Percentiles rank a stretch among this genome's conserved stretches.
Conservation (phyloP, 2,329 filamentous ascomycete species). For the Ascochyta koolunga region DNA sequence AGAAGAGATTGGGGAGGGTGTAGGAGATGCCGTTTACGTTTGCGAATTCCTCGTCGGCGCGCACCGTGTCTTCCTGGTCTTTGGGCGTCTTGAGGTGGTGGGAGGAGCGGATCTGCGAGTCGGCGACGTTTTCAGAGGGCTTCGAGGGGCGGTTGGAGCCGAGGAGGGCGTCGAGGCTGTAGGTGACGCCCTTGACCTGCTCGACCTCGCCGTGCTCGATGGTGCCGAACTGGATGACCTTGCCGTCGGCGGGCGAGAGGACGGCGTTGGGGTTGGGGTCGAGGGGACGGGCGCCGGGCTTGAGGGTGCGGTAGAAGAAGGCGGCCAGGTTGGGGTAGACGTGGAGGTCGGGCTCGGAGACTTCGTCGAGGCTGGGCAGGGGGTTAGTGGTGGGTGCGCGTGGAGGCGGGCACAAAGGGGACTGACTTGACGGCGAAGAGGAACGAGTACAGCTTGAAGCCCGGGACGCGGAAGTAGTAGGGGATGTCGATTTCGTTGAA, state of each 20-base stretch:
- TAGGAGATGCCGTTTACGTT: slow-evolving; percentile 94
- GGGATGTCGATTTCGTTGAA: slow-evolving; percentile 92
- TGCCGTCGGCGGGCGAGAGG: slow-evolving; percentile 87
- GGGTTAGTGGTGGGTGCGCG: slow-evolving; percentile 50
- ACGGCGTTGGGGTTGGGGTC: slow-evolving; percentile 81
- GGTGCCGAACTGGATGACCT: slow-evolving; percentile 86
- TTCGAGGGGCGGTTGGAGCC: slow-evolving; percentile 57
- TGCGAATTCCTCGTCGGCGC: slow-evolving; percentile 89
- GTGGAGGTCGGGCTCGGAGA: slow-evolving; percentile 86
- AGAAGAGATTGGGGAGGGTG: slow-evolving; percentile 85
- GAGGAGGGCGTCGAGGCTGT: slow-evolving; percentile 90
- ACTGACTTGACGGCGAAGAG: slow-evolving; percentile 82
- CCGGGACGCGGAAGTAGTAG: slow-evolving; percentile 84
- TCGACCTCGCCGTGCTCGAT: slow-evolving; percentile 95
- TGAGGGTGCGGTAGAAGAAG: slow-evolving; percentile 96
- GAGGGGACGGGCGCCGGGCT: slow-evolving; percentile 83
- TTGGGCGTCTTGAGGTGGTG: slow-evolving; percentile 36
- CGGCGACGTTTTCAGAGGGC: slow-evolving; percentile 51
- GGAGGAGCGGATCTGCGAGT: slow-evolving; percentile 28
- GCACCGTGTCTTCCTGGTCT: slow-evolving; percentile 68
- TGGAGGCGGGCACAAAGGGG: no score
- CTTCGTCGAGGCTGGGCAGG: slow-evolving; percentile 74
- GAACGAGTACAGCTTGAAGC: slow-evolving; percentile 89
- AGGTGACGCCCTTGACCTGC: slow-evolving; percentile 98
- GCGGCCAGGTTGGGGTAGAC: slow-evolving; percentile 90